A percentile compares a stretch with the other conserved stretches of the same genome.
These are phyloP conservation scores for Pachysandra terminalis DNA, from an alignment of 164 flowering plant genomes.

Conservation along the genomic window DNA sequence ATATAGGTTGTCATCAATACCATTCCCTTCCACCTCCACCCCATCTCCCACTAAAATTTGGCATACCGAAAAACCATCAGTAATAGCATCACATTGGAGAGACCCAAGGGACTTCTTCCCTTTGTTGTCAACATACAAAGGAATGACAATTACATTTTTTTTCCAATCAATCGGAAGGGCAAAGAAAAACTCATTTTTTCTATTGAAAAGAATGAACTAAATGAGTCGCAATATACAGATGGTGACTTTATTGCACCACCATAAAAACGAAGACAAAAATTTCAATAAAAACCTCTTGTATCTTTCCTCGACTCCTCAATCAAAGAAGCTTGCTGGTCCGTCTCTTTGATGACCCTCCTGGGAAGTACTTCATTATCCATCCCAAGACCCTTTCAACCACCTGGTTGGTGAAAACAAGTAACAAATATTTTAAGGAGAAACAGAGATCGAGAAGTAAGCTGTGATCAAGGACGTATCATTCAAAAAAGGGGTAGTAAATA, in stretches of 20 bases:
- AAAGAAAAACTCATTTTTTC: conserved; percentile 12
- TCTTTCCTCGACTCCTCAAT: conserved; percentile 12
- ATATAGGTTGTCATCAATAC: background rate
- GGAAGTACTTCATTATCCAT: conserved; percentile 99
- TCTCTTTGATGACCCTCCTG: conserved; percentile 84
- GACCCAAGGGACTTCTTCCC: background rate
- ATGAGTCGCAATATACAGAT: conserved; percentile 20
- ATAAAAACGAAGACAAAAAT: background rate
- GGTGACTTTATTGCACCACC: conserved; percentile 10
- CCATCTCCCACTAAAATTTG: background rate
- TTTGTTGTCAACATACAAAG: background rate
- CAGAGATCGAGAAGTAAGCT: background rate
- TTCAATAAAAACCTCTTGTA: background rate
- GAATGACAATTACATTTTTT: background rate
- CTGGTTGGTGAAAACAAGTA: conserved; percentile 27
- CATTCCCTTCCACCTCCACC: background rate
- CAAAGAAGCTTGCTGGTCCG: conserved; percentile 78
- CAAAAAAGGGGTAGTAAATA: background rate
- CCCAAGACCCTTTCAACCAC: conserved; percentile 96
- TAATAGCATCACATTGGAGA: background rate
- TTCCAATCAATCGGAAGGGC: background rate
- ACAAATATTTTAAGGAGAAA: background rate
- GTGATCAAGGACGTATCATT: background rate
- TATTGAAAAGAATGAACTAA: conserved; percentile 14
- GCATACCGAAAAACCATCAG: background rate